phyloP scores from a whole-genome alignment of 2,329 filamentous ascomycete genomes.

The Rasamsonia emersonii region DNA sequence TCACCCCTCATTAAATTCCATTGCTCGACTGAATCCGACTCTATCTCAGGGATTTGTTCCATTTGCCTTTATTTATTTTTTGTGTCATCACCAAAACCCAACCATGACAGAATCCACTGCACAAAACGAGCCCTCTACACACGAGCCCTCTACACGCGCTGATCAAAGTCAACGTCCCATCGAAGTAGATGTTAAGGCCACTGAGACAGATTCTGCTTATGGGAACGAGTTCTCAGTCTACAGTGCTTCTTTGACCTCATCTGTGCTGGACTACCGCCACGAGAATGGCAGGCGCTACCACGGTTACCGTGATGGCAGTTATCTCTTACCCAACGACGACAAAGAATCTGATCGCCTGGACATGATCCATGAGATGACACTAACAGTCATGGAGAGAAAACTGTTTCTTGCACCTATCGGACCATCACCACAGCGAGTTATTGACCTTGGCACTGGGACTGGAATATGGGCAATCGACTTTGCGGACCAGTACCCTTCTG shows the following conservation, averaged over 20 bases:
- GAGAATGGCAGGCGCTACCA: conserved; percentile 5
- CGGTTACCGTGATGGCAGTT: conserved; percentile 6
- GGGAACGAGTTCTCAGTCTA: too few relatives aligned
- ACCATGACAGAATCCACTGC: too few relatives aligned
- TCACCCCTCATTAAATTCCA: too few relatives aligned
- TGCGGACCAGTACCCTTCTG: not conserved
- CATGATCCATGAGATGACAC: conserved; percentile 10
- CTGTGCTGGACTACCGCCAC: conserved; percentile 1
- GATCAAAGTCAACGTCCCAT: too few relatives aligned
- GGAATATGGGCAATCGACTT: conserved; percentile 11
- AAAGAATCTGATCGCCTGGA: conserved; percentile 9
- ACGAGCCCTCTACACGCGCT: too few relatives aligned
- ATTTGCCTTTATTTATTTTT: too few relatives aligned
- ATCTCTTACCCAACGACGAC: conserved; percentile 8
- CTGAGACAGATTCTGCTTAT: too few relatives aligned
- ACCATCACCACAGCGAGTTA: conserved; percentile 3
- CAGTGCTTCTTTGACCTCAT: conserved; percentile 2
- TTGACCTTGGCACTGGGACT: conserved; percentile 10
- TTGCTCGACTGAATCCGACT: too few relatives aligned
- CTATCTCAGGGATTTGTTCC: too few relatives aligned
- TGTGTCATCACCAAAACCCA: too few relatives aligned
- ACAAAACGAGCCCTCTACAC: too few relatives aligned
- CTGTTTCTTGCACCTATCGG: conserved; percentile 9
- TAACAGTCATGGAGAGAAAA: conserved; percentile 5
- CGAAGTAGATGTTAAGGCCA: too few relatives aligned